phyloP scores from a whole-genome alignment of 2,329 filamentous ascomycete genomes.

The Aspergillus sp. region DNA sequence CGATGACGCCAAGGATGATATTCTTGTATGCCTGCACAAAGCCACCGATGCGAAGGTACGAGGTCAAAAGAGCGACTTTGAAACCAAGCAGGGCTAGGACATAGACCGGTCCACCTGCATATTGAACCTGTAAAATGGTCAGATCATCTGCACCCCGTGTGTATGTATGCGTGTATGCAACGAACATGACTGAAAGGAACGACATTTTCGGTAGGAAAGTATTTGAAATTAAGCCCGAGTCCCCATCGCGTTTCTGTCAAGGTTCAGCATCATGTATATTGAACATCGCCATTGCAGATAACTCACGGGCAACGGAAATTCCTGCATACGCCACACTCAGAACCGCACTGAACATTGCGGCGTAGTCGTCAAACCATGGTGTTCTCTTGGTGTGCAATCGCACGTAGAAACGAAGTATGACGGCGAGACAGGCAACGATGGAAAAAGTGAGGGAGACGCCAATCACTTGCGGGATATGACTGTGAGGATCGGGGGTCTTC shows the following conservation, averaged over 20 bases:
- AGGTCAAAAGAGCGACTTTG: constrained; percentile 44
- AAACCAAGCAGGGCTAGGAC: constrained; percentile 38
- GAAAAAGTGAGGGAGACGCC: constrained; percentile 17
- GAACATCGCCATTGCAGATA: too few relatives aligned
- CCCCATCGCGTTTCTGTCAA: constrained; percentile 24
- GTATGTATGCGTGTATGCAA: background rate
- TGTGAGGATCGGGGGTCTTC: constrained; percentile 15
- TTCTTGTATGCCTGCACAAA: constrained; percentile 32
- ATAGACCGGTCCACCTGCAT: constrained; percentile 22
- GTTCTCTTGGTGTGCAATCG: constrained; percentile 14
- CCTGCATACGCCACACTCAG: constrained; percentile 13
- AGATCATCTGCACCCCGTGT: background rate
- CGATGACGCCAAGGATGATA: constrained; percentile 29
- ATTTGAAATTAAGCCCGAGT: constrained; percentile 11
- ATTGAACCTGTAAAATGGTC: constrained; percentile 18
- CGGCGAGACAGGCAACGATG: constrained; percentile 14
- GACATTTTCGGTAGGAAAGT: constrained; percentile 19
- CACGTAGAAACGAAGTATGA: constrained; percentile 20
- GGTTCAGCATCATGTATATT: background rate
- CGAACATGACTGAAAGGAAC: constrained; percentile 22
- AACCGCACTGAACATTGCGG: constrained; percentile 15
- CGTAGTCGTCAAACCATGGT: constrained; percentile 23
- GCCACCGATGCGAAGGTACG: constrained; percentile 44
- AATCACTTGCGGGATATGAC: constrained; percentile 15
- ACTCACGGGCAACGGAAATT: constrained; percentile 17